Evolutionary conservation across 192 early-diverging fungal genomes (phyloP), one percentile per base, ranked within the genome.

Genomic region (Chytriomyces hyalinus): DNA sequence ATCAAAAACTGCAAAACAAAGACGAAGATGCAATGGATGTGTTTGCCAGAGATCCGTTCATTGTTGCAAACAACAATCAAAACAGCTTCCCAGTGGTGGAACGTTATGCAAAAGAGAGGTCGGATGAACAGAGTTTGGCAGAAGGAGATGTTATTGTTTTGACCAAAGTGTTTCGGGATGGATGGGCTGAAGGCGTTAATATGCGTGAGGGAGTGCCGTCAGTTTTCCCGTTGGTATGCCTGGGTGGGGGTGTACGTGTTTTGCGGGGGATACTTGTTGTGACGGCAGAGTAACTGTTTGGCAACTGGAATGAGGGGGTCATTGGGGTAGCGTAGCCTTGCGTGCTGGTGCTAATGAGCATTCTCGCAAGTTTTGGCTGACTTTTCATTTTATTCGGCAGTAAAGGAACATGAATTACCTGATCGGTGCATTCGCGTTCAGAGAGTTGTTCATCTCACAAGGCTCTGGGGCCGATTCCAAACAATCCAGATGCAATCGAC

Each of bases 141-240:
- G 70, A 70, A 7, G 79, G 78, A 24, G 84, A 85, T 72, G 24
- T 36, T 15, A 76, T 82, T 15, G 76, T 82, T 24, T 67, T 85
- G 50, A 70, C 65, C 15, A 46, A 59, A 22, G 81, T 85, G 17
- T 85, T 70, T 65, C 44, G 74, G 13, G 84, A 85, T 64, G 81
- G 80, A 13, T 85, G 84, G 84, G 78, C 76, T 20, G 78, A 79
- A 20, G 84, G 84, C 57, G 81, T 85, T 6, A 70, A 57, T 20
- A 77, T 74, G 65, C 69, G 81, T 26, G 70, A 80, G 7, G 84
- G 84, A 44, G 84, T 80, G 6, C 84, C 84, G 1, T 79, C 67
- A 13, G 22, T 82, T 51, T 85, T 85, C 61, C 84, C 84, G 17
- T 13, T 85, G 11, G 76, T 75, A 22, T 84, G 83, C 47, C 61